Conservation (phyloP, 768 basidiomycete species). For the Gyrodon lividus region DNA sequence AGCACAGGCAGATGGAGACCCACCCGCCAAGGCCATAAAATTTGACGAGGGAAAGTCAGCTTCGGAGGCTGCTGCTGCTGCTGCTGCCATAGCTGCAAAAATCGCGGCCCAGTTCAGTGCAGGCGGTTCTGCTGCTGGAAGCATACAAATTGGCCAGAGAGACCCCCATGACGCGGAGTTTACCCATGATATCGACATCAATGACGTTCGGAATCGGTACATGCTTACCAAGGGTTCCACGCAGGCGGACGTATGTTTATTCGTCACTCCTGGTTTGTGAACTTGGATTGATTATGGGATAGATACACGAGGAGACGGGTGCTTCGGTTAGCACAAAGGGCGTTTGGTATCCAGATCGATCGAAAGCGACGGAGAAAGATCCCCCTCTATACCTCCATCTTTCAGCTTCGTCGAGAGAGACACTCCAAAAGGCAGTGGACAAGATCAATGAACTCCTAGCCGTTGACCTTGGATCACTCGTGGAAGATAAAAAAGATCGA, state of each 20-base stretch:
- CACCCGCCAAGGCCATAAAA: conserved; percentile 46
- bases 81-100: conserved; percentile 90
- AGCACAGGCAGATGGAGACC: conserved; percentile 36
- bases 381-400: conserved; percentile 94
- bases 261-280: not conserved
- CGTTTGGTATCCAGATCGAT: conserved; percentile 92
- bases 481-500: conserved; percentile 74
- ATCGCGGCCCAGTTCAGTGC: conserved; percentile 85
- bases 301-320: conserved; percentile 93
- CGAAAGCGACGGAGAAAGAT: conserved; percentile 88
- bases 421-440: conserved; percentile 64
- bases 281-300: conserved; percentile 4
- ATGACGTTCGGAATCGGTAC: conserved; percentile 93
- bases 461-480: conserved; percentile 76
- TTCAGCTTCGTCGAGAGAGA: conserved; percentile 67
- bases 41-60: conserved; percentile 51
- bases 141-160: conserved; percentile 45
- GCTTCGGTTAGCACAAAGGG: conserved; percentile 93
- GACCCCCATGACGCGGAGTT: conserved; percentile 80
- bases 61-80: conserved; percentile 63
- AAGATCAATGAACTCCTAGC: conserved; percentile 72
- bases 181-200: conserved; percentile 92
- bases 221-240: conserved; percentile 91
- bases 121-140: conserved; percentile 36
- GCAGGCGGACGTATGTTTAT: conserved; percentile 73